These are phyloP conservation scores for Fraxinus quadrangulata DNA, from an alignment of 257 asterid genomes.

Conservation along the genomic window DNA sequence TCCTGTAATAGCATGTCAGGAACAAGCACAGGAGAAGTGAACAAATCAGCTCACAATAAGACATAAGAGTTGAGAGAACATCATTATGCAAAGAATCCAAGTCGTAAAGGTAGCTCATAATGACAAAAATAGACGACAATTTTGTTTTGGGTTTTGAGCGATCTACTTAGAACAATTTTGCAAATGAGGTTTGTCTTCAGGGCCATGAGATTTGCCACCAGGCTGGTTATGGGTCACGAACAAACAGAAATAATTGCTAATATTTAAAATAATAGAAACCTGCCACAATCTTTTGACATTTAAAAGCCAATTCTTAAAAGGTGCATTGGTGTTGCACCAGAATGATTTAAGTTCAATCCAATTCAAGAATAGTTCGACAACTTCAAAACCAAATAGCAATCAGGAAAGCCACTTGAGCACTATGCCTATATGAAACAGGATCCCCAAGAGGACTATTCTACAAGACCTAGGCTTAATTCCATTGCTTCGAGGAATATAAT, in stretches of 20 bases:
- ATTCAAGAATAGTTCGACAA: not conserved
- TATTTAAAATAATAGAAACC: not conserved
- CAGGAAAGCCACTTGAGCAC: constrained; percentile 3
- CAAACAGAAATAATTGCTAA: not conserved
- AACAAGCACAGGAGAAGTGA: constrained; percentile 19
- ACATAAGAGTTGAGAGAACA: not conserved
- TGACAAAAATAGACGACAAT: not conserved
- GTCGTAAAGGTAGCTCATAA: not conserved
- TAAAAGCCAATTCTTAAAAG: not conserved
- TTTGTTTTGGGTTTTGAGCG: not conserved
- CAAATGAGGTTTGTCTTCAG: constrained; percentile 1
- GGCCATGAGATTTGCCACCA: not conserved
- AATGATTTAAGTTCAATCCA: not conserved
- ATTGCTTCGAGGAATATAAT: not conserved
- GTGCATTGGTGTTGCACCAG: not conserved
- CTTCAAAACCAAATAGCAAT: not conserved
- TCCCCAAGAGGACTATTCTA: not conserved
- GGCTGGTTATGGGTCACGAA: not conserved
- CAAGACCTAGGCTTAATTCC: constrained; percentile 9
- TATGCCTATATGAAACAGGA: not conserved
- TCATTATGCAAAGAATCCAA: not conserved
- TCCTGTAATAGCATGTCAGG: constrained; percentile 56
- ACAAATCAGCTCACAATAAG: not conserved
- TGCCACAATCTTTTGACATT: not conserved
- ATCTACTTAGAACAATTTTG: not conserved